These are phyloP conservation scores for Paxillus ammoniavirescens DNA, from an alignment of 768 basidiomycete genomes.

Conservation along the genomic window DNA sequence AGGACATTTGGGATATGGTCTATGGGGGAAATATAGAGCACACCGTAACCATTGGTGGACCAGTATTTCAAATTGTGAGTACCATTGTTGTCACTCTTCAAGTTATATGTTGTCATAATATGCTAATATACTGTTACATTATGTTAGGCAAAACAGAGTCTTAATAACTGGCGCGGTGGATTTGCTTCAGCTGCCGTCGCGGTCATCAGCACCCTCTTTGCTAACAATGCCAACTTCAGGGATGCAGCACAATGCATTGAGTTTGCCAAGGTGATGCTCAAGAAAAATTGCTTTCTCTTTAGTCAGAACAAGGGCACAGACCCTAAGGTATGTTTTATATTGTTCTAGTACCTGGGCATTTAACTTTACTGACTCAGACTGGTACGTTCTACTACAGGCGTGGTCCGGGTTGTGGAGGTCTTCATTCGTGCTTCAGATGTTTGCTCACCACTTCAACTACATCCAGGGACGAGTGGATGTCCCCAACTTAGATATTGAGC, in stretches of 20 bases:
- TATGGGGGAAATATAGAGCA: slow-evolving; percentile 2
- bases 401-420: slow-evolving; percentile 11
- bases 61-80: slow-evolving; percentile 1
- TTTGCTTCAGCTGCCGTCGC: neutral
- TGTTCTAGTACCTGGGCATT: neutral
- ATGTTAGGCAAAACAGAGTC: neutral
- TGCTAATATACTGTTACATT: too few relatives aligned
- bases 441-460: slow-evolving; percentile 12
- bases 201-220: neutral
- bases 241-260: neutral
- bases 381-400: neutral
- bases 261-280: neutral
- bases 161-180: neutral
- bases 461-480: slow-evolving; percentile 6
- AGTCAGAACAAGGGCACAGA: neutral
- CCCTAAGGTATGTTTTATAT: neutral
- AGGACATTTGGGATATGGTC: slow-evolving; percentile 5
- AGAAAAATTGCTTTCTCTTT: neutral
- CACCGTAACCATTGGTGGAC: neutral
- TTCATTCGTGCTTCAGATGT: slow-evolving; percentile 8
- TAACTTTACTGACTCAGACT: neutral
- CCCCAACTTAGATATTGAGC: slow-evolving; percentile 1
- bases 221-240: neutral
- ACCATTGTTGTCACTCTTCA: neutral
- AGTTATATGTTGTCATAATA: neutral